Evolutionary conservation across 1,284 basidiomycete genomes (phyloP).

Genomic region (Heterobasidion irregulare): DNA sequence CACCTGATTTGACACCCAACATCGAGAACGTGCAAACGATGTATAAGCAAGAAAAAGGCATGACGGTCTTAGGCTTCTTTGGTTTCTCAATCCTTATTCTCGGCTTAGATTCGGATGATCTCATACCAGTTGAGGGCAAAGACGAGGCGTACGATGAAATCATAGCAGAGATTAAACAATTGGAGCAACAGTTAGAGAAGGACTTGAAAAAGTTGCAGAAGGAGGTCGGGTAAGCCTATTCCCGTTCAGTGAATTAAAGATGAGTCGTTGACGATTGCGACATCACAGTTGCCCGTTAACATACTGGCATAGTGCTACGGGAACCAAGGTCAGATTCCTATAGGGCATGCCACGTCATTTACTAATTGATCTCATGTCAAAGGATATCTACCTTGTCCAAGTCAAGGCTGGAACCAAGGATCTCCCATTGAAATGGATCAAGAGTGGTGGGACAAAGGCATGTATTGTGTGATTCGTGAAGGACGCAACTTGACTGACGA

Average conservation of each 20-base stretch:
- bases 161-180: constrained; percentile 53
- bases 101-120: constrained; percentile 43
- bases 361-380: background rate
- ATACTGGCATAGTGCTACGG: constrained; percentile 82
- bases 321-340: constrained; percentile 54
- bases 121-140: constrained; percentile 74
- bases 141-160: constrained; percentile 79
- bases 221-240: constrained; percentile 40
- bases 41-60: constrained; percentile 66
- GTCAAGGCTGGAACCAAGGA: constrained; percentile 50
- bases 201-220: constrained; percentile 56
- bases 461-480: background rate
- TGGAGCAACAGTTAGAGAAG: constrained; percentile 67
- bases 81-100: background rate
- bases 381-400: constrained; percentile 89
- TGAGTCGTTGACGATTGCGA: background rate
- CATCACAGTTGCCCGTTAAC: constrained; percentile 39
- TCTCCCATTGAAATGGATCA: constrained; percentile 79
- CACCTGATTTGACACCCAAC: constrained; percentile 69
- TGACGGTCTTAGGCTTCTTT: background rate
- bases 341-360: background rate
- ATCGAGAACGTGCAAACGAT: constrained; percentile 69
- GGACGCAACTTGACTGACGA: background rate
- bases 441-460: constrained; percentile 78
- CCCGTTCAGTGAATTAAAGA: constrained; percentile 3